Evolutionary conservation across 106 monocot genomes (phyloP).

Genomic region (Amphibolis antarctica): DNA sequence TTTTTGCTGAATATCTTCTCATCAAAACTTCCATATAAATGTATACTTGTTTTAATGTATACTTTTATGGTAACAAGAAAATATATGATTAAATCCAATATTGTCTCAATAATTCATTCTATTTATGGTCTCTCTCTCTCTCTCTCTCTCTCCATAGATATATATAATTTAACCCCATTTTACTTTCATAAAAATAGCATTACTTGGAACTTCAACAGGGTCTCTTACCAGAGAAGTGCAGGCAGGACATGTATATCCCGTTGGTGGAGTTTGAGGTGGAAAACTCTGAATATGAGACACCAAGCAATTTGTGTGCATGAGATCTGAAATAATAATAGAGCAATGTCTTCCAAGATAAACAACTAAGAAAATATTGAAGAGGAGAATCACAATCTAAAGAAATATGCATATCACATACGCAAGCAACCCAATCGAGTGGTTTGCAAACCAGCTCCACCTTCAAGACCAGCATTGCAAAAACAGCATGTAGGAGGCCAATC

Average conservation of each 20-base stretch:
- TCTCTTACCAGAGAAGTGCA: conserved; percentile 67
- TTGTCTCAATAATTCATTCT: too few species aligned
- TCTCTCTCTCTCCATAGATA: too few species aligned
- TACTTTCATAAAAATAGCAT: too few species aligned
- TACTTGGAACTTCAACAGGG: not conserved
- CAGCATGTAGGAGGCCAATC: conserved; percentile 86
- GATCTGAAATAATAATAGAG: conserved; percentile 40
- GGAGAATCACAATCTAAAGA: not conserved
- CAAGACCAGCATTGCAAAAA: conserved; percentile 45
- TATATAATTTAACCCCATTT: too few species aligned
- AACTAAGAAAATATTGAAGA: not conserved
- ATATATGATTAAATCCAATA: too few species aligned
- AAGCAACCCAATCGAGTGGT: conserved; percentile 92
- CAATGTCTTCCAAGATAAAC: not conserved
- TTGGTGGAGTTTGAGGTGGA: conserved; percentile 65
- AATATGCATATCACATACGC: conserved; percentile 34
- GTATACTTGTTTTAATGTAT: too few species aligned
- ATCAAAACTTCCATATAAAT: too few species aligned
- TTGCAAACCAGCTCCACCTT: conserved; percentile 43
- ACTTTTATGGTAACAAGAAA: too few species aligned
- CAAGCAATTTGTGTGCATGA: conserved; percentile 70
- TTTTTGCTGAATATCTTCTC: too few species aligned
- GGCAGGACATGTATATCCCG: conserved; percentile 58
- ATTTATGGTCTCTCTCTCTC: too few species aligned
- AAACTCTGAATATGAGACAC: conserved; percentile 62